Base-by-base conservation (phyloP, 1,284 basidiomycete genomes). In the Ceraceosorus bombacis region DNA sequence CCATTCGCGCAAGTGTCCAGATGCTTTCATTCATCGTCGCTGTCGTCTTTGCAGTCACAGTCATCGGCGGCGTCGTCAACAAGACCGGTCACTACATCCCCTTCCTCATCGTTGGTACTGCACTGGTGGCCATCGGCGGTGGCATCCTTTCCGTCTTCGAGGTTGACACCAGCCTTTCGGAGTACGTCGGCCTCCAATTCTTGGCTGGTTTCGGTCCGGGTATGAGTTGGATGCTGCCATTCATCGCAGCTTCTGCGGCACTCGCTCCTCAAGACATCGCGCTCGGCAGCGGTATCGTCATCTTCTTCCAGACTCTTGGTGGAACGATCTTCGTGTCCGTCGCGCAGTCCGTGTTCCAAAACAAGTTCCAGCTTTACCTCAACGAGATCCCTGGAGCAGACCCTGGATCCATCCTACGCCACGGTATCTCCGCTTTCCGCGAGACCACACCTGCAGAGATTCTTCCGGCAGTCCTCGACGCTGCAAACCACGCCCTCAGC, bases 1-100 rank as follows among this genome's bases (percentile, higher is more conserved):
- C 74, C 17, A 63, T 78, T 15, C 66, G 72, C 10, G 66, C 67
- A 3, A 76, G 74, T 4, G 60, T 78, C 6, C 72, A 74, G 58
- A 67, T 69, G 13, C 55, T 78, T 6, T 69, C 76, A 0, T 64
- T 76, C 53, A 69, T 78, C 57, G 58, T 71, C 36, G 54, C 64
- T 2, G 69, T 69, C 58, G 73, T 77, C 60, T 51, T 76, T 37
- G 43, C 59, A 7, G 65, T 66, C 36, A 66, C 72, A 6, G 7
- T 76, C 17, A 55, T 61, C 4, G 78, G 77, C 41, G 53, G 68
- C 15, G 27, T 67, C 5, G 59, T 59, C 59, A 72, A 41, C 15
- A 59, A 51, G n/a, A 67, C 51, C 39, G 73, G 75, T 9, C 58
- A 62, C 17, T 70, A 69, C 59, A 69, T 67, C 49, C 67, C 67